Percentiles rank a stretch among this genome's conserved stretches.
These are phyloP conservation scores for Pterula multifida DNA, from an alignment of 1,284 basidiomycete species.

Conservation along the genomic window DNA sequence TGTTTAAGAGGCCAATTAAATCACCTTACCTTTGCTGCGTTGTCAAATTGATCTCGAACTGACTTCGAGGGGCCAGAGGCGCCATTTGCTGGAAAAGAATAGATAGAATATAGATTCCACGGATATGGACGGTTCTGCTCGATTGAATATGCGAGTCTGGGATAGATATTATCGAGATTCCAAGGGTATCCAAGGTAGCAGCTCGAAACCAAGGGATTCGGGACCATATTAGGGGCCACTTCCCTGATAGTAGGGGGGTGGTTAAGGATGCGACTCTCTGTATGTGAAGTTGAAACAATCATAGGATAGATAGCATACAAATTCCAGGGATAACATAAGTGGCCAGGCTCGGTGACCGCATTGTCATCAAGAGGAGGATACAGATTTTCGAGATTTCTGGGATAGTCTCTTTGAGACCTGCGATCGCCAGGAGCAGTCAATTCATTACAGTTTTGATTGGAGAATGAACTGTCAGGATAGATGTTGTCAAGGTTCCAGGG, in stretches of 20 bases:
- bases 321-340: background rate
- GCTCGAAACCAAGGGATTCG: too few relatives aligned
- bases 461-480: background rate
- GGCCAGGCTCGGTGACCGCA: background rate
- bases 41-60: too few relatives aligned
- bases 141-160: background rate
- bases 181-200: background rate
- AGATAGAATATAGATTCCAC: conserved; percentile 10
- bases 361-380: background rate
- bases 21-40: too few relatives aligned
- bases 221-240: too few relatives aligned
- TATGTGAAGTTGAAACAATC: too few relatives aligned
- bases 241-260: too few relatives aligned
- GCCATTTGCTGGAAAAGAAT: conserved; percentile 8
- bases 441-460: background rate
- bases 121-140: background rate
- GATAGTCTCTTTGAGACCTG: background rate
- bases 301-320: background rate
- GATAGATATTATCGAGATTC: conserved; percentile 2
- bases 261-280: too few relatives aligned
- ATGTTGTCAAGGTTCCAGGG: background rate
- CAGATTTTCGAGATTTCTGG: background rate
- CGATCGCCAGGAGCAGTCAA: background rate
- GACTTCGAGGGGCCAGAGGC: too few relatives aligned
- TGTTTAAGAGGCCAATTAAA: too few relatives aligned